A percentile compares a stretch with the other conserved stretches of the same genome.
Evolutionary conservation across 2,329 filamentous ascomycete species (phyloP).

Genomic region (Achaetomium macrosporum): DNA sequence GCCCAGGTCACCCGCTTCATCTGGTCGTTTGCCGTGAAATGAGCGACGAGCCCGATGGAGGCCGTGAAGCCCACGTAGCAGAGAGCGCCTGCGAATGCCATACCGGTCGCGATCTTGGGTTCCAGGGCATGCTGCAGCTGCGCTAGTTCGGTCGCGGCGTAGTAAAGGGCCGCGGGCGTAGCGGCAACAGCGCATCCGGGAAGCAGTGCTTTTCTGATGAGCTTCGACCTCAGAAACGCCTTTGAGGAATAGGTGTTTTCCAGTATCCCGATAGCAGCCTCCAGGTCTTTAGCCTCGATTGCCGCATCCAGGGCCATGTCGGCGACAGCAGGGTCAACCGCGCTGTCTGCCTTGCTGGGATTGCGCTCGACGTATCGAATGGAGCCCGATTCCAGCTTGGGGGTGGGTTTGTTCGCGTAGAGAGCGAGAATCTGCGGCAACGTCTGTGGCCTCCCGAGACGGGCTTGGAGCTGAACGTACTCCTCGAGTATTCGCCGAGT

Average conservation of each 20-base stretch:
- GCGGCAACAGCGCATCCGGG: constrained; percentile 51
- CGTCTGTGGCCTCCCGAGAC: constrained; percentile 66
- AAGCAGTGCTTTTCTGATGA: constrained; percentile 57
- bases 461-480: constrained; percentile 72
- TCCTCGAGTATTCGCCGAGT: constrained; percentile 62
- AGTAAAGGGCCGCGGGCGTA: constrained; percentile 63
- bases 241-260: constrained; percentile 61
- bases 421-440: constrained; percentile 75
- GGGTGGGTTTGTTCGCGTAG: constrained; percentile 76
- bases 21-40: constrained; percentile 87
- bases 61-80: constrained; percentile 78
- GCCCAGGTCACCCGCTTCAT: constrained; percentile 93
- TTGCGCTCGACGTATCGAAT: constrained; percentile 58
- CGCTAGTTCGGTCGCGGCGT: constrained; percentile 61
- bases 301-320: constrained; percentile 71
- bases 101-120: constrained; percentile 62
- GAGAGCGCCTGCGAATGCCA: constrained; percentile 73
- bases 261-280: constrained; percentile 69
- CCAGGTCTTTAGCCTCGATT: constrained; percentile 71
- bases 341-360: constrained; percentile 62
- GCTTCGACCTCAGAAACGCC: constrained; percentile 62
- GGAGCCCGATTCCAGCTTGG: constrained; percentile 52
- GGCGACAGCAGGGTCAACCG: constrained; percentile 65
- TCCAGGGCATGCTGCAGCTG: constrained; percentile 72
- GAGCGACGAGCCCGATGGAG: constrained; percentile 74